Evolutionary conservation across 208 protist genomes (phyloP).

Genomic region (Vickermania spadyakhi): DNA sequence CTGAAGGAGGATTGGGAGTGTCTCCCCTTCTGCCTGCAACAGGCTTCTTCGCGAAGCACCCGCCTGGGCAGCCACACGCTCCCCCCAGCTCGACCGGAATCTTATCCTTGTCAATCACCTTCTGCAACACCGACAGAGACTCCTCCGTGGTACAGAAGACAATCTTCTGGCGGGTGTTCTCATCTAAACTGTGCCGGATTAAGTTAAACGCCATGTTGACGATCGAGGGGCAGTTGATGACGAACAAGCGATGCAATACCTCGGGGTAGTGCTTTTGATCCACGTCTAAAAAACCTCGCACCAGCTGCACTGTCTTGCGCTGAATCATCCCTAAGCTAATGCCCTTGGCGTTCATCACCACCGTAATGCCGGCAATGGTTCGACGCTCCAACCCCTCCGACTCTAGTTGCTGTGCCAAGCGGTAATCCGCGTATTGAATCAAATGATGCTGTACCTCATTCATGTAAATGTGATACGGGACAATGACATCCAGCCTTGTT

Average conservation of each 20-base stretch:
- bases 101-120: slow-evolving; percentile 57
- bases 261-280: slow-evolving; percentile 76
- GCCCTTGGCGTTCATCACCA: slow-evolving; percentile 46
- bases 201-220: slow-evolving; percentile 38
- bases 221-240: slow-evolving; percentile 52
- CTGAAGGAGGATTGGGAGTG: too few relatives aligned
- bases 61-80: slow-evolving; percentile 33
- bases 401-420: slow-evolving; percentile 14
- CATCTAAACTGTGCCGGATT: slow-evolving; percentile 50
- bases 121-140: slow-evolving; percentile 22
- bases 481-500: slow-evolving; percentile 23
- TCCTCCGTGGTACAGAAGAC: slow-evolving; percentile 51
- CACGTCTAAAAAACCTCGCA: slow-evolving; percentile 38
- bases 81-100: slow-evolving; percentile 53
- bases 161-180: slow-evolving; percentile 51
- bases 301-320: slow-evolving; percentile 26
- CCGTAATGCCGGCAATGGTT: slow-evolving; percentile 52
- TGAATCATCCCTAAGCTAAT: slow-evolving; percentile 45
- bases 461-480: slow-evolving; percentile 65
- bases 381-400: too few relatives aligned
- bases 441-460: slow-evolving; percentile 68
- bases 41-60: slow-evolving; percentile 26
- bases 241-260: slow-evolving; percentile 58
- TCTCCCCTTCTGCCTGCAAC: too few relatives aligned
- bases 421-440: slow-evolving; percentile 29